Base-by-base conservation (phyloP, 1,139 yeast species). In the Candida sp. region DNA sequence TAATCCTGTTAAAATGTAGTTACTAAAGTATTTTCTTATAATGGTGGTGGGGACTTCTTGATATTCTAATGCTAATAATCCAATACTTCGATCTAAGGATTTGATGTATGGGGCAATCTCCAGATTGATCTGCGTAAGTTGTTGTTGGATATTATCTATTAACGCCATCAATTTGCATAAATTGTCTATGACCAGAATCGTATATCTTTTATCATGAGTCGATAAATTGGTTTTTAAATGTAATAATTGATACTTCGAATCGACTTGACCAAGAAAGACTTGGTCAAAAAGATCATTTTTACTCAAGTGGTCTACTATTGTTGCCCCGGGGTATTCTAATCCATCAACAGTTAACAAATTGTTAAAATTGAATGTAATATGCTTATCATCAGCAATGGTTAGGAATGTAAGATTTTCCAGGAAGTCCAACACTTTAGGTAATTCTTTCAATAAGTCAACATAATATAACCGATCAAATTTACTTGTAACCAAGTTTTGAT, bases 1-100 rank as follows among this genome's bases (percentile, higher is more conserved):
- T 39, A 79, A 63, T 2, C 86, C 84, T 0, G 90, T 82, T 4
- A 84, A 54, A 2, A 37, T 37, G 25, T 37, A 37, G 3, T 37
- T 21, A 9, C 33, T 9, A 19, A 37, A 37, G n/a, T 37, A 37
- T 5, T 27, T 47, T 27, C 44, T 4, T 38, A 33, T 25, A 37
- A 42, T 43, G 37, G 47, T 25, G 36, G 22, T 19, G 22, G 39
- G 30, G 5, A 25, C 25, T n/a, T 30, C 39, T 9, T 30, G 39
- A 32, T 37, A 37, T 21, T 37, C 39, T 19, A 37, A 32, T 12
- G 30, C 12, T 7, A 37, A 22, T 9, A 37, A 29, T 4, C 30
- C 27, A 19, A 73, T 46, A 46, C 60, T 73, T 50, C 71, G 63
- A 57, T 60, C 74, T 46, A 49, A 66, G 45, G 71, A 61, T 11